A percentile compares a stretch with the other conserved stretches of the same genome.
These are phyloP conservation scores for Penicillium bovifimosum DNA, from an alignment of 495 filamentous ascomycete species.

Conservation along the genomic window DNA sequence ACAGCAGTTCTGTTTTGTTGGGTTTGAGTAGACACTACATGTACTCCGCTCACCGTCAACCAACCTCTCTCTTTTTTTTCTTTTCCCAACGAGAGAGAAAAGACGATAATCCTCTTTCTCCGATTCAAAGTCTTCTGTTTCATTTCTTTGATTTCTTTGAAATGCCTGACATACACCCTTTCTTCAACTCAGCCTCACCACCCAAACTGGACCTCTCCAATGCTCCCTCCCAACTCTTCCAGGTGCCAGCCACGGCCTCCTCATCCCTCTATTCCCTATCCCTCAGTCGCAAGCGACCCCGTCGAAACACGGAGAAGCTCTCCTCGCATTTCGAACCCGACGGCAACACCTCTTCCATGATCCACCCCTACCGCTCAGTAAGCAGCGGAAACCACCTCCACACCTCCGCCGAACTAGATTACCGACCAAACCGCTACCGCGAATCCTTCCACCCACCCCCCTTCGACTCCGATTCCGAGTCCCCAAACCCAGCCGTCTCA, in stretches of 20 bases:
- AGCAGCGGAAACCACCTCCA: conserved; percentile 52
- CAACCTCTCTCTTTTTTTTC: conserved; percentile 2
- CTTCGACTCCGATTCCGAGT: conserved; percentile 31
- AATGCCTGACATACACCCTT: conserved; percentile 42
- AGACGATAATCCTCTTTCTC: neutral
- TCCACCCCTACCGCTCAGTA: conserved; percentile 54
- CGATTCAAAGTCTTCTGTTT: neutral
- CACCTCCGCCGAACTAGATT: conserved; percentile 35
- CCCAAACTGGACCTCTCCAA: conserved; percentile 50
- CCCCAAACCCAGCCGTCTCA: conserved; percentile 14
- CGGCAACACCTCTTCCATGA: conserved; percentile 40
- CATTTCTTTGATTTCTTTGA: conserved; percentile 6
- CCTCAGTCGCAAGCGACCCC: conserved; percentile 42
- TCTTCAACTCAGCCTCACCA: conserved; percentile 45
- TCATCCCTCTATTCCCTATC: conserved; percentile 58
- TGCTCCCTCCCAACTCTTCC: conserved; percentile 59
- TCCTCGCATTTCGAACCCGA: conserved; percentile 26
- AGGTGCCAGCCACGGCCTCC: conserved; percentile 61
- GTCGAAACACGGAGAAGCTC: conserved; percentile 27
- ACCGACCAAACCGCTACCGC: conserved; percentile 43
- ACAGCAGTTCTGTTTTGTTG: neutral
- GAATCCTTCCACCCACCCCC: conserved; percentile 31
- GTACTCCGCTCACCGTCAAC: neutral
- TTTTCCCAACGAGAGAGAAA: neutral
- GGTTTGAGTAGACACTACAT: neutral